phyloP scores from a whole-genome alignment of 2,329 filamentous ascomycete genomes.

The Periglandula ipomoeae region DNA sequence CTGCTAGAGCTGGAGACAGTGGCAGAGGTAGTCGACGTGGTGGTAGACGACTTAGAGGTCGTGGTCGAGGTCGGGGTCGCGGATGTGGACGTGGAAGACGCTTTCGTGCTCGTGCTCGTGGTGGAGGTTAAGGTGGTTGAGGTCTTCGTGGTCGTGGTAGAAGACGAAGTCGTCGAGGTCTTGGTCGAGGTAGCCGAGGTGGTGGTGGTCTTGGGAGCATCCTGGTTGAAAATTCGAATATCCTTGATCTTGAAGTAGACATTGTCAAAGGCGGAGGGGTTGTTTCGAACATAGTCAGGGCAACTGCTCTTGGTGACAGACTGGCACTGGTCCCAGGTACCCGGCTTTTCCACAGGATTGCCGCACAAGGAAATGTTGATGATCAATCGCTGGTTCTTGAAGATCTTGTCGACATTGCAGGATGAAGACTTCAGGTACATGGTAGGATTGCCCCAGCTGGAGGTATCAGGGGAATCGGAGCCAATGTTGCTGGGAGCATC shows the following conservation, averaged over 20 bases:
- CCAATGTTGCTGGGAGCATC: constrained; percentile 24
- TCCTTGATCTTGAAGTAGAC: constrained; percentile 37
- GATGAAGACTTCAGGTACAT: constrained; percentile 46
- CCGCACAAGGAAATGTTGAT: constrained; percentile 71
- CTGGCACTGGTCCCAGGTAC: constrained; percentile 20
- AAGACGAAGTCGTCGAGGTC: constrained; percentile 4
- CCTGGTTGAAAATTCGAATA: constrained; percentile 22
- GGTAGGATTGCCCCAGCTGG: constrained; percentile 54
- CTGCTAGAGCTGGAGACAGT: too few species aligned
- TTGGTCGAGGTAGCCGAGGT: constrained; percentile 9
- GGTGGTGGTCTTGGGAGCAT: constrained; percentile 6
- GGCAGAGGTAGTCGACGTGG: too few species aligned
- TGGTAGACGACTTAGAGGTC: too few species aligned
- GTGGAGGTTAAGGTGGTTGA: too few species aligned
- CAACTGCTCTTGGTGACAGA: constrained; percentile 20
- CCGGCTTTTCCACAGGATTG: constrained; percentile 38
- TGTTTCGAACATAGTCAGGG: constrained; percentile 25
- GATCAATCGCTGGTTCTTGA: constrained; percentile 61
- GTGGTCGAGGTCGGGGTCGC: too few species aligned
- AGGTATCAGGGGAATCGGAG: constrained; percentile 46
- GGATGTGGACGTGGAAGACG: too few species aligned
- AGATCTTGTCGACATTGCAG: constrained; percentile 57
- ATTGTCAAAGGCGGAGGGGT: constrained; percentile 27
- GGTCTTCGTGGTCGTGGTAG: constrained; percentile 3
- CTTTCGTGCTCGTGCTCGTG: too few species aligned